Percentiles rank a stretch among this genome's conserved stretches.
Evolutionary conservation across 192 early-diverging fungal species (phyloP).

Genomic region (Backusella psychrophila): DNA sequence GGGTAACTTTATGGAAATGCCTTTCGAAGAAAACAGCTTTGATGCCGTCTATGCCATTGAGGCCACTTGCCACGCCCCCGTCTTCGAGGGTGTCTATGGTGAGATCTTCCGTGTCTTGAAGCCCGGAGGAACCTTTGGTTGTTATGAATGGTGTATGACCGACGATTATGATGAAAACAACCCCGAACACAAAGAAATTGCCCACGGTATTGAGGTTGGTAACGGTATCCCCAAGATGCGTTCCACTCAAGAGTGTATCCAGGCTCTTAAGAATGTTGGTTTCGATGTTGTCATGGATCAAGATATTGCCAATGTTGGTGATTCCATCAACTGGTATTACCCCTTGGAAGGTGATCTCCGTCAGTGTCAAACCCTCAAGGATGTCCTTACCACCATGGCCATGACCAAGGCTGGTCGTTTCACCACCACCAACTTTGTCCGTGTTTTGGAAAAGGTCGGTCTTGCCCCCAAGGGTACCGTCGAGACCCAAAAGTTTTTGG

Average conservation of each 20-base stretch:
- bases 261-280: slow-evolving; percentile 82
- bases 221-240: slow-evolving; percentile 91
- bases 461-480: slow-evolving; percentile 84
- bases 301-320: slow-evolving; percentile 65
- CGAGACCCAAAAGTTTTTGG: slow-evolving; percentile 79
- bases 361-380: slow-evolving; percentile 47
- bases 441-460: slow-evolving; percentile 76
- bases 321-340: slow-evolving; percentile 80
- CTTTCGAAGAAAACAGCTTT: slow-evolving; percentile 73
- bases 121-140: slow-evolving; percentile 88
- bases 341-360: slow-evolving; percentile 68
- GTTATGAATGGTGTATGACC: slow-evolving; percentile 96
- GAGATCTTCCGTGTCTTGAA: slow-evolving; percentile 92
- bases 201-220: slow-evolving; percentile 84
- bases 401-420: slow-evolving; percentile 62
- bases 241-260: slow-evolving; percentile 64
- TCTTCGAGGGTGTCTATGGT: slow-evolving; percentile 81
- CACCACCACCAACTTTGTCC: slow-evolving; percentile 77
- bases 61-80: slow-evolving; percentile 88
- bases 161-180: slow-evolving; percentile 82
- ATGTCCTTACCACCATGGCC: slow-evolving; percentile 42
- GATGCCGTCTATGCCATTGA: slow-evolving; percentile 97
- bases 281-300: slow-evolving; percentile 76
- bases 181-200: slow-evolving; percentile 68
- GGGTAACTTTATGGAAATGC: slow-evolving; percentile 92